Evolutionary conservation across 441 rosid species (phyloP).

Genomic region (Kokia cookei): DNA sequence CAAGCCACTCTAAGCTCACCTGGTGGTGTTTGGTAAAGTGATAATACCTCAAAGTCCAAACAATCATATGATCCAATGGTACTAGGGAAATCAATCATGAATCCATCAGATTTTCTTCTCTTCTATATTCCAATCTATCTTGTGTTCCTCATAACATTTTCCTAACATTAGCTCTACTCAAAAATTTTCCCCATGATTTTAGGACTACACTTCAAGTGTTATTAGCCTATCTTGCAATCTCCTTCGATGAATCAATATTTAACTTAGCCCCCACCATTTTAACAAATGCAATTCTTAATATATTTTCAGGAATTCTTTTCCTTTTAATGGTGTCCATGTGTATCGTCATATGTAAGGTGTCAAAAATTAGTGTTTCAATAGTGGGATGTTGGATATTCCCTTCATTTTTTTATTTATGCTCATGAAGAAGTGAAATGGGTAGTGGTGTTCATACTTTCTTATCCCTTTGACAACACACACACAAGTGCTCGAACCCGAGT

Average conservation of each 20-base stretch:
- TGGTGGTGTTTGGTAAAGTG: no score
- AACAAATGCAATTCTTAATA: background rate
- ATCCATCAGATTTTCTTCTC: background rate
- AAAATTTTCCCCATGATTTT: no score
- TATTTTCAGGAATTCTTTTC: background rate
- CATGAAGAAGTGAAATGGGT: no score
- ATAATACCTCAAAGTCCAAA: no score
- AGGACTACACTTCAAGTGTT: no score
- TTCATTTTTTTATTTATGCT: no score
- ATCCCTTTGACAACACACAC: no score
- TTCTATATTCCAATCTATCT: background rate
- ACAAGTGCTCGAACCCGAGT: no score
- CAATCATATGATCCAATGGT: background rate
- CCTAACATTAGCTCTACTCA: background rate
- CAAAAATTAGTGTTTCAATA: background rate
- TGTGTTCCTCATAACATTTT: background rate
- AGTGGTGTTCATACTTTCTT: background rate
- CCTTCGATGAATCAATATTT: background rate
- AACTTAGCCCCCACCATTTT: background rate
- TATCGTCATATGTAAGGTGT: background rate
- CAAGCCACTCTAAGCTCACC: no score
- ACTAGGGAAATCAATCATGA: background rate
- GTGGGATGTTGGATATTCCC: background rate
- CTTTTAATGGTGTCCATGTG: background rate
- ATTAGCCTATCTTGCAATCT: no score